Conservation (phyloP, 768 basidiomycete genomes). For the Lactifluus hygrophoroides region DNA sequence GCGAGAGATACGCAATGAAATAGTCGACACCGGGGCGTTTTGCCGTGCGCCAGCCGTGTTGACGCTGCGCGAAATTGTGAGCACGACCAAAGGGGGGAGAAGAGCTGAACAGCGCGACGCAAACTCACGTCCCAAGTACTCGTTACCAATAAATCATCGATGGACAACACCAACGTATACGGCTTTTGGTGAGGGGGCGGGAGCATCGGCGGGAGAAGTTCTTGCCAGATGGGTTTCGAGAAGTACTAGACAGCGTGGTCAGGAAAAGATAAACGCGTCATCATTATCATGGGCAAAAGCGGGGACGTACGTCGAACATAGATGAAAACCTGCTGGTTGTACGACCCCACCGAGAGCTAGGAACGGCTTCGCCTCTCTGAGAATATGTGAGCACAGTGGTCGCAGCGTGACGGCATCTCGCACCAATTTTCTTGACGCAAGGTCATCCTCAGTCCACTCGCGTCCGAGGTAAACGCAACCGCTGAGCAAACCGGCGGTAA, state of each 20-base stretch:
- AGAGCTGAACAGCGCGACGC: neutral
- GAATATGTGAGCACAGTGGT: neutral
- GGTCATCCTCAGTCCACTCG: slow-evolving; percentile 70
- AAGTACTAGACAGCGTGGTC: slow-evolving; percentile 50
- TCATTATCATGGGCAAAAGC: slow-evolving; percentile 2
- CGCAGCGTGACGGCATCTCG: slow-evolving; percentile 22
- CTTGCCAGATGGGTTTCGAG: slow-evolving; percentile 88
- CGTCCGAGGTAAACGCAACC: slow-evolving; percentile 62
- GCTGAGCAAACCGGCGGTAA: slow-evolving; percentile 48
- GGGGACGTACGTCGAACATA: slow-evolving; percentile 54
- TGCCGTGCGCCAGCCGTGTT: slow-evolving; percentile 94
- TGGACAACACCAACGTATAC: slow-evolving; percentile 82
- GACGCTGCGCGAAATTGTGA: slow-evolving; percentile 43
- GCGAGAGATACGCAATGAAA: slow-evolving; percentile 93
- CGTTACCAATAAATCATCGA: slow-evolving; percentile 87
- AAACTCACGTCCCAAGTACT: slow-evolving; percentile 94
- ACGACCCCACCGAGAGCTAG: slow-evolving; percentile 54
- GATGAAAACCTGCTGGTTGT: slow-evolving; percentile 53
- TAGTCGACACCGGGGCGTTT: slow-evolving; percentile 98
- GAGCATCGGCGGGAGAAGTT: slow-evolving; percentile 81
- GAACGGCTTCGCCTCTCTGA: slow-evolving; percentile 51
- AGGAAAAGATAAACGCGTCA: neutral
- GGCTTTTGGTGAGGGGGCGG: slow-evolving; percentile 80
- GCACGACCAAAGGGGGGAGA: neutral
- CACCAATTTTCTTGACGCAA: slow-evolving; percentile 56